Evolutionary conservation across 2,329 filamentous ascomycete species (phyloP), one percentile per base, ranked within the genome.

Genomic region (Neonectria coccinea): DNA sequence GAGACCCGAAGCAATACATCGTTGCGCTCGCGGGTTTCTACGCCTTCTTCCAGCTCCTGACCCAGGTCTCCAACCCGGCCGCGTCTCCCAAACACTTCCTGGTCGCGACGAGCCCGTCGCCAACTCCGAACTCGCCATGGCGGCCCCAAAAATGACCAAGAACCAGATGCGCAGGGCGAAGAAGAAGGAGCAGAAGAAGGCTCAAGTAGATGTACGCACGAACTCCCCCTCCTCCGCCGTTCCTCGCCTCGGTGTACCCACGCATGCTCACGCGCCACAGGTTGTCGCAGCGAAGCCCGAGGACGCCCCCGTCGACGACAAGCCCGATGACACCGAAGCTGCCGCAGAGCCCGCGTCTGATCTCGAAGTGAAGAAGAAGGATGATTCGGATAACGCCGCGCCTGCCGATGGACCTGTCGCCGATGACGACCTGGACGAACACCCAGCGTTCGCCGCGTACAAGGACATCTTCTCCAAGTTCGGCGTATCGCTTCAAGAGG

Each of bases 151-250:
- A 83, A 89, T 91, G 84, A 94, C 91, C 78, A 98, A 97, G 85
- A 97, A 97, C 81, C 93, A 97, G 81, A 91, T 94, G 84, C 89
- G 94, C 79, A 90, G 95, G 79, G 92, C 93, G 53, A 94, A 95
- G 85, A 97, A 96, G 88, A 97, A 97, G 89, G 92, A 93, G 74
- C 89, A 93, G 77, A 97, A 97, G 83, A 89, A 89, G 75, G 80
- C 88, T 70, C 81, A 86, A 56, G 82, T 86, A 78, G 82, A 89
- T 73, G 87, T 88, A 59, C 68, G 66, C 27, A 11, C 42, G 9
- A 41, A 42, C n/a, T 22, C n/a, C 39, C n/a, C n/a, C 11, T 25
- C 12, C 16, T 16, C 9, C 14, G 14, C 11, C 60, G 2, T 6
- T 33, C 9, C 39, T 22, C 31, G 27, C 33, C 14, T 48, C 18